Conservation (phyloP, 345 rosid genomes). For the Brassica cretica region DNA sequence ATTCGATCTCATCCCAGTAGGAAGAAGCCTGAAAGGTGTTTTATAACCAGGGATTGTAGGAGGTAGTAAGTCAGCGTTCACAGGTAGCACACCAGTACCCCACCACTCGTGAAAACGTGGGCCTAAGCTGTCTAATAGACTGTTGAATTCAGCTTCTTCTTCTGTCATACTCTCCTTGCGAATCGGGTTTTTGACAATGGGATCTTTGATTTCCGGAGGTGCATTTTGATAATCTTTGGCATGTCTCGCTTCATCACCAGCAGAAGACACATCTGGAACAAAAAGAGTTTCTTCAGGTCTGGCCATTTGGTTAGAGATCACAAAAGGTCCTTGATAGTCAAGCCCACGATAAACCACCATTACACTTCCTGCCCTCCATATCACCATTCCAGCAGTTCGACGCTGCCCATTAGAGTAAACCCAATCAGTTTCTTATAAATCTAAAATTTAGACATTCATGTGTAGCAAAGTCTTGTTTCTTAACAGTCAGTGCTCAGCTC, state of each 20-base stretch:
- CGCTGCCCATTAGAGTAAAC: constrained; percentile 64
- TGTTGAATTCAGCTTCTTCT: constrained; percentile 77
- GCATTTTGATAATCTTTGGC: constrained; percentile 38
- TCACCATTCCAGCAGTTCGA: constrained; percentile 89
- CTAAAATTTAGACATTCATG: constrained; percentile 9
- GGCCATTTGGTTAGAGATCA: constrained; percentile 41
- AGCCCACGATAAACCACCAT: constrained; percentile 87
- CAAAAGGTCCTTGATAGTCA: constrained; percentile 69
- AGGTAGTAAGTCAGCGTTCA: constrained; percentile 93
- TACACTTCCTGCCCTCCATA: constrained; percentile 98
- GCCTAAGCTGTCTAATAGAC: constrained; percentile 79
- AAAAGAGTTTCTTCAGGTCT: constrained; percentile 45
- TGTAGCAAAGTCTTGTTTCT: constrained; percentile 11
- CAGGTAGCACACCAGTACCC: constrained; percentile 97
- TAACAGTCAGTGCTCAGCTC: background rate
- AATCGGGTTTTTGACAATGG: constrained; percentile 37
- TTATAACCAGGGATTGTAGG: constrained; percentile 72
- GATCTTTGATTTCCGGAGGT: constrained; percentile 45
- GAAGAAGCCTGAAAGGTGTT: constrained; percentile 96
- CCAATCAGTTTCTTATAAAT: constrained; percentile 16
- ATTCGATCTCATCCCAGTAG: constrained; percentile 84
- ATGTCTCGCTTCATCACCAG: constrained; percentile 21
- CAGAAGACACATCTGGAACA: too few relatives aligned
- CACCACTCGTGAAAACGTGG: constrained; percentile 95
- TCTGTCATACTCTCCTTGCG: constrained; percentile 54